A percentile compares a stretch with the other conserved stretches of the same genome.
Conservation (phyloP, 176 grass and related monocot species). For the Calamus simplicifolius region DNA sequence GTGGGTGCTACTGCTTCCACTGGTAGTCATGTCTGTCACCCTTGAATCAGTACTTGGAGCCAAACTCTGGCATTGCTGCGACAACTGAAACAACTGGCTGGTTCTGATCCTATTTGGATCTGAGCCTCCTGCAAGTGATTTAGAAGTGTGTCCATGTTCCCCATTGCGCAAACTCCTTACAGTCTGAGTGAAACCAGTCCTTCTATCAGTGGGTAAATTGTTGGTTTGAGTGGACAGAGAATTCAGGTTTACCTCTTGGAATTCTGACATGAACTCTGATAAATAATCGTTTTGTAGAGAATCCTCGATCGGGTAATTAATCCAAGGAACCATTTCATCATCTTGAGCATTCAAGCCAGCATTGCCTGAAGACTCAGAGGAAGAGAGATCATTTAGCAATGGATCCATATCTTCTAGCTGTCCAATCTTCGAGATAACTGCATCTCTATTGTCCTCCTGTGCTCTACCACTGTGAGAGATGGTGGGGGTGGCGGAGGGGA, state of each 20-base stretch:
- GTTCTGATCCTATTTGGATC: neutral
- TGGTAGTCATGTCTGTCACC: neutral
- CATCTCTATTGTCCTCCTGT: conserved; percentile 1
- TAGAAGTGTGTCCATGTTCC: neutral
- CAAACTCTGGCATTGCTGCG: neutral
- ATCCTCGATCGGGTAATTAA: conserved; percentile 24
- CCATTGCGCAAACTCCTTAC: neutral
- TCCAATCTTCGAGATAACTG: neutral
- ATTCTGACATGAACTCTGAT: conserved; percentile 15
- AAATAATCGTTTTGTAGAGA: conserved; percentile 4
- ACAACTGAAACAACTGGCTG: conserved; percentile 1
- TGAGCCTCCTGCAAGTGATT: neutral
- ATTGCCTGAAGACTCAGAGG: neutral
- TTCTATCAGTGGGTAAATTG: neutral
- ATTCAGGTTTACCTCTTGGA: conserved; percentile 1
- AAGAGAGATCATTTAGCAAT: neutral
- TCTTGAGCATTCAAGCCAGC: neutral
- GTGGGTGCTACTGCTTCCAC: neutral
- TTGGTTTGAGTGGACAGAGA: neutral
- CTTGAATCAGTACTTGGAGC: neutral
- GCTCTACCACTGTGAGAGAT: neutral
- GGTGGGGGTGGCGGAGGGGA: neutral
- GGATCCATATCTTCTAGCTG: conserved; percentile 3
- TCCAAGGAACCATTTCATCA: conserved; percentile 18
- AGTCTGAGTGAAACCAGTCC: neutral